A percentile compares a stretch with the other conserved stretches of the same genome.
These are phyloP conservation scores for barrel medic (Medicago truncatula) DNA, from an alignment of 306 rosid genomes.

Conservation along the genomic window DNA sequence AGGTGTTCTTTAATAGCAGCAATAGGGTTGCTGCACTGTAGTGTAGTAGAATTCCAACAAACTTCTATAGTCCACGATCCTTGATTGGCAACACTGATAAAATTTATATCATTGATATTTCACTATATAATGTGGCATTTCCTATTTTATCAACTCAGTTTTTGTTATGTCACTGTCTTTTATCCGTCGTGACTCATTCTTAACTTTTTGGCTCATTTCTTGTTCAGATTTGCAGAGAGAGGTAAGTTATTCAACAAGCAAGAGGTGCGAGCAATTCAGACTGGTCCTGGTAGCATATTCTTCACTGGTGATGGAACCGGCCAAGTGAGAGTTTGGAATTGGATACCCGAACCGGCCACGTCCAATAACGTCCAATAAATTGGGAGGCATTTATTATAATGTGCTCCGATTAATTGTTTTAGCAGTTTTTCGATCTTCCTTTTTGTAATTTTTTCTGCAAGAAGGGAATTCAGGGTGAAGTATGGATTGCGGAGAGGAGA, in stretches of 20 bases:
- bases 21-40: no score
- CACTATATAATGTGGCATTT: background rate
- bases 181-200: slow-evolving; percentile 20
- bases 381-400: background rate
- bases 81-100: no score
- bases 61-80: no score
- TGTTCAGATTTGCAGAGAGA: slow-evolving; percentile 83
- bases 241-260: slow-evolving; percentile 77
- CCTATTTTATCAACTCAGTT: background rate
- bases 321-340: slow-evolving; percentile 87
- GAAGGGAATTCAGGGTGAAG: slow-evolving; percentile 42
- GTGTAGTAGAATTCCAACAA: no score
- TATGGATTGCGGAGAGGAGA: slow-evolving; percentile 2
- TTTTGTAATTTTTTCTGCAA: slow-evolving; percentile 49
- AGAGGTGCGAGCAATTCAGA: slow-evolving; percentile 83
- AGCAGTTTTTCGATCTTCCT: slow-evolving; percentile 43
- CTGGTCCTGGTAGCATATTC: slow-evolving; percentile 83
- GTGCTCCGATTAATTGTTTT: slow-evolving; percentile 16
- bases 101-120: background rate
- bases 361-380: slow-evolving; percentile 44
- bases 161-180: background rate
- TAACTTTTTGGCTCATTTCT: slow-evolving; percentile 17
- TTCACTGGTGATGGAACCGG: slow-evolving; percentile 97
- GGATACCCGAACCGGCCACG: slow-evolving; percentile 55
- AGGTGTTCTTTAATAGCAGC: no score